These are phyloP conservation scores for Nigrospora osmanthi DNA, from an alignment of 2,329 filamentous ascomycete species.

Conservation along the genomic window DNA sequence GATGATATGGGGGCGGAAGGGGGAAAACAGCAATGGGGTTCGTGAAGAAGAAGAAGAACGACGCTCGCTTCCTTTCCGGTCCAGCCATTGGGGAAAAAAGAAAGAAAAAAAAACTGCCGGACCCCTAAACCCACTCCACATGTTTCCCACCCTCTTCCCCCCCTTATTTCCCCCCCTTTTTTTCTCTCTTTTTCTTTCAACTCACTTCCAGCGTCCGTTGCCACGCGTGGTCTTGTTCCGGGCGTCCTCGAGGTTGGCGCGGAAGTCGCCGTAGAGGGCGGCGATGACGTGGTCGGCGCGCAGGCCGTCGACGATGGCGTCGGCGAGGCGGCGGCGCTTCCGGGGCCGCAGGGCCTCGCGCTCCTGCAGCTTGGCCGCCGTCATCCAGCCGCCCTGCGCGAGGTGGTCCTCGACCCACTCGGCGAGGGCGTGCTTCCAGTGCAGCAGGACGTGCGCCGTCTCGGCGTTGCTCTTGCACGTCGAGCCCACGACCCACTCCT, in stretches of 20 bases:
- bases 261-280: conserved; percentile 58
- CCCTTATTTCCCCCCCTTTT: too few species aligned
- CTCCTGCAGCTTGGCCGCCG: conserved; percentile 47
- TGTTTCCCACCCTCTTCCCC: too few species aligned
- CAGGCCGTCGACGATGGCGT: conserved; percentile 60
- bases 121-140: too few species aligned
- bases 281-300: conserved; percentile 48
- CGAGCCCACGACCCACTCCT: conserved; percentile 28
- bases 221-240: conserved; percentile 33
- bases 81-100: too few species aligned
- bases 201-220: conserved; percentile 7
- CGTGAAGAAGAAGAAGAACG: too few species aligned
- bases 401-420: conserved; percentile 62
- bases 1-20: too few species aligned
- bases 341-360: conserved; percentile 54
- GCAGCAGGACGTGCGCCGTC: conserved; percentile 62
- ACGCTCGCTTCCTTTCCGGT: too few species aligned
- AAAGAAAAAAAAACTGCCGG: too few species aligned
- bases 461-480: conserved; percentile 46
- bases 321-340: conserved; percentile 51
- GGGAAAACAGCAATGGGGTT: too few species aligned
- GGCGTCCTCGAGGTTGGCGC: conserved; percentile 50
- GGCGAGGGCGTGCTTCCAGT: conserved; percentile 72
- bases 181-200: too few species aligned
- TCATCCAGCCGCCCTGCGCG: conserved; percentile 46